Percentiles rank a stretch among this genome's conserved stretches.
phyloP scores from a whole-genome alignment of 805 yeast genomes.

The Ascoidea asiatica region DNA sequence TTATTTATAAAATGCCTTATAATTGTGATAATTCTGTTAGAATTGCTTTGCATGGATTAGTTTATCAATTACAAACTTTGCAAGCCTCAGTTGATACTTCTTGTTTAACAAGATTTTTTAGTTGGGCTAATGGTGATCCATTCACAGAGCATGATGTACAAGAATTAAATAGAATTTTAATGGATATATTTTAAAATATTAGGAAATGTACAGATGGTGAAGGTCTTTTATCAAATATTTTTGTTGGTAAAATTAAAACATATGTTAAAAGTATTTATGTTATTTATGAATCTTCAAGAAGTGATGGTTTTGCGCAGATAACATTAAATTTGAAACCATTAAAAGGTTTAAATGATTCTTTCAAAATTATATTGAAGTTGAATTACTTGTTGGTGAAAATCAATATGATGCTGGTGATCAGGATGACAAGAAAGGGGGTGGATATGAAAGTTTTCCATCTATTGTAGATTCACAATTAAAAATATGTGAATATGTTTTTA shows the following conservation, averaged over 20 bases:
- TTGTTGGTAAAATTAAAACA: conserved; percentile 95
- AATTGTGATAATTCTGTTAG: no score
- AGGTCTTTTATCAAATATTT: conserved; percentile 61
- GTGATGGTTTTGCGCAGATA: conserved; percentile 96
- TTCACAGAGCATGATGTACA: conserved; percentile 98
- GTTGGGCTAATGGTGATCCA: conserved; percentile 93
- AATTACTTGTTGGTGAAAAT: conserved; percentile 85
- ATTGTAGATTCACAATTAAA: conserved; percentile 88
- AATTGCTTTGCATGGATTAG: conserved; percentile 80
- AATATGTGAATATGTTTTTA: conserved; percentile 88
- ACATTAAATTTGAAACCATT: conserved; percentile 86
- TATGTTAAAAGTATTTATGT: conserved; percentile 87
- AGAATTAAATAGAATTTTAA: conserved; percentile 83
- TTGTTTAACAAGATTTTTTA: conserved; percentile 83
- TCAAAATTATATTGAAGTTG: conserved; percentile 79
- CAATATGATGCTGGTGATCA: conserved; percentile 92
- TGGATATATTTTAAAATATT: conserved; percentile 83
- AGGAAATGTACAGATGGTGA: conserved; percentile 84
- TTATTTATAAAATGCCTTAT: no score
- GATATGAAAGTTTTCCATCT: conserved; percentile 80
- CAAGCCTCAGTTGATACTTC: conserved; percentile 67
- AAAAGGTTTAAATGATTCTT: conserved; percentile 57
- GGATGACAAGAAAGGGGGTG: conserved; percentile 94
- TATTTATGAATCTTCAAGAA: conserved; percentile 81
- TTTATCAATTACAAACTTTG: conserved; percentile 66